Evolutionary conservation across 257 asterid species (phyloP).

Genomic region (Linderniella brevidens): DNA sequence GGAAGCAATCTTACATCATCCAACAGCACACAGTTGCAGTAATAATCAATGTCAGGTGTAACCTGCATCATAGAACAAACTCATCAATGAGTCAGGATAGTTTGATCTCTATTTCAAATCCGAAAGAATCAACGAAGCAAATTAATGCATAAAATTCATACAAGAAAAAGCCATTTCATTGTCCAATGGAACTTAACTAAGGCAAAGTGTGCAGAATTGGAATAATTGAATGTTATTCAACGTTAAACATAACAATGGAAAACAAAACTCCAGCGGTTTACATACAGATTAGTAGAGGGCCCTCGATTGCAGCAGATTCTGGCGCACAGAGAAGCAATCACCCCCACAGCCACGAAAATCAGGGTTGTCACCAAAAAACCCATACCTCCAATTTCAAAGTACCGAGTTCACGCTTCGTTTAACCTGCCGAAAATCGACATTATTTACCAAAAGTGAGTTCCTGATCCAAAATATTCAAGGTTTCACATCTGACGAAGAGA

Average conservation of each 20-base stretch:
- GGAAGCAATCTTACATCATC: slow-evolving; percentile 70
- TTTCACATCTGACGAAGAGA: too few species aligned
- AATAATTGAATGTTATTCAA: background rate
- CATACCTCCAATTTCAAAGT: background rate
- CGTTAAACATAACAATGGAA: background rate
- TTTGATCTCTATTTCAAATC: background rate
- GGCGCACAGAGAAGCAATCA: slow-evolving; percentile 2
- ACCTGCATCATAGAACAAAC: slow-evolving; percentile 32
- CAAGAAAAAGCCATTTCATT: too few species aligned
- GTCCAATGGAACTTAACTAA: background rate
- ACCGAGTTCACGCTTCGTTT: too few species aligned
- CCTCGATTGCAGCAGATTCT: slow-evolving; percentile 7
- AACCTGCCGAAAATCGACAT: too few species aligned
- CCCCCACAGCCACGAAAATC: background rate
- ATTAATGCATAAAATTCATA: background rate
- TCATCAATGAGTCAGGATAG: slow-evolving; percentile 7
- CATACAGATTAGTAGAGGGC: slow-evolving; percentile 4
- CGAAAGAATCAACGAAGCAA: background rate
- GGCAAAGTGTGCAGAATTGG: background rate
- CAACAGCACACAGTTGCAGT: slow-evolving; percentile 98
- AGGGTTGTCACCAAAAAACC: background rate
- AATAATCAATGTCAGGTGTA: slow-evolving; percentile 78
- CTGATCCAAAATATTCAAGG: too few species aligned
- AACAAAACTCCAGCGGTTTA: background rate
- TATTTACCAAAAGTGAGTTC: too few species aligned